Evolutionary conservation across 345 rosid species (phyloP).

Genomic region (Eutrema heterophyllum): DNA sequence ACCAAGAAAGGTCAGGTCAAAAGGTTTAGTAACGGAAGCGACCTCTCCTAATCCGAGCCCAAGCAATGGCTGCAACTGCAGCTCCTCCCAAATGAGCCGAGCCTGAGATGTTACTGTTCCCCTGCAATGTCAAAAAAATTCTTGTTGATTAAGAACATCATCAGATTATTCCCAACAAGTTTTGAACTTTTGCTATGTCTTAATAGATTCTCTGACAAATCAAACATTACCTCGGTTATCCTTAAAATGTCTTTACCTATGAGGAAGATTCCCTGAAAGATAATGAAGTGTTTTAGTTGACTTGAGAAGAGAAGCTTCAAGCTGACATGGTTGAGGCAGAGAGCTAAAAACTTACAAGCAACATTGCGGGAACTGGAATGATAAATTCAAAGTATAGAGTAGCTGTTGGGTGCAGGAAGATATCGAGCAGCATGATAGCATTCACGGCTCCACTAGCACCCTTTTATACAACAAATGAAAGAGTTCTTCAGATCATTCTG

Average conservation of each 20-base stretch:
- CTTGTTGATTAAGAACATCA: neutral
- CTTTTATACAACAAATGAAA: constrained; percentile 29
- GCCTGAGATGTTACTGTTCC: constrained; percentile 74
- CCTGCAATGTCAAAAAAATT: constrained; percentile 40
- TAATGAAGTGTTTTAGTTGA: neutral
- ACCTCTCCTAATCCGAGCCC: constrained; percentile 61
- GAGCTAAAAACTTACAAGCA: constrained; percentile 48
- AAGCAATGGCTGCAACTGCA: constrained; percentile 80
- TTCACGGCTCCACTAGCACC: constrained; percentile 96
- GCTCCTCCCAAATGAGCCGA: constrained; percentile 94
- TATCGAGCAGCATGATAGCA: constrained; percentile 84
- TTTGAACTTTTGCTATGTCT: neutral
- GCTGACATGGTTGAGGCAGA: constrained; percentile 1
- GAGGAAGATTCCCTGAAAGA: constrained; percentile 61
- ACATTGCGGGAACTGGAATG: constrained; percentile 81
- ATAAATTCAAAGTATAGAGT: constrained; percentile 62
- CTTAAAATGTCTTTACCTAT: constrained; percentile 67
- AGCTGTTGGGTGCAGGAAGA: constrained; percentile 74
- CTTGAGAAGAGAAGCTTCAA: constrained; percentile 2
- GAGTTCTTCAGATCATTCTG: neutral
- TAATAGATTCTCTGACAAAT: neutral
- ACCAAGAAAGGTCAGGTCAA: neutral
- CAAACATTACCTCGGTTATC: constrained; percentile 49
- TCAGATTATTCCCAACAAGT: neutral
- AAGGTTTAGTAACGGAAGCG: constrained; percentile 35